Conservation (phyloP, 371 early-diverging fungal genomes). For the Apophysomyces ossiformis region DNA sequence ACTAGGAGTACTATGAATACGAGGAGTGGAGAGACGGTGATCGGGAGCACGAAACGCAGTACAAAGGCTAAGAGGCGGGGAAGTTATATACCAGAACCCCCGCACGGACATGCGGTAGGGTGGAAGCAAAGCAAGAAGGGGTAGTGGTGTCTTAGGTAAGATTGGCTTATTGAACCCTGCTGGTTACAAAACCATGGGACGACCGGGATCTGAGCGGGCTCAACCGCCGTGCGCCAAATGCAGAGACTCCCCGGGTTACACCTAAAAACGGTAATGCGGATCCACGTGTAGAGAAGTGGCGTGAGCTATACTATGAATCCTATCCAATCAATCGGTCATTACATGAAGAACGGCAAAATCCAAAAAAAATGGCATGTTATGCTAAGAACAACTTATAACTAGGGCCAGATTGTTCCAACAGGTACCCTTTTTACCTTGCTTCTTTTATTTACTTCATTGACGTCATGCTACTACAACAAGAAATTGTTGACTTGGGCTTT, state of each 20-base stretch:
- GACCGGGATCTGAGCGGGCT: conserved; percentile 5
- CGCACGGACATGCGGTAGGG: too few species aligned
- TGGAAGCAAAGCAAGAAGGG: background rate
- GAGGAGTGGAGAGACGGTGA: too few species aligned
- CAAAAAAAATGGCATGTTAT: conserved; percentile 5
- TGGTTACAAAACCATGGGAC: background rate
- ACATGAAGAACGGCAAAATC: background rate
- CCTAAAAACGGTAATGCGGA: conserved; percentile 7
- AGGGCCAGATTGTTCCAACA: background rate
- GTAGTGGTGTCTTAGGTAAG: background rate
- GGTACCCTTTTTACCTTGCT: background rate
- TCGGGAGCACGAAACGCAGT: too few species aligned
- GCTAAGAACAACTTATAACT: conserved; percentile 1
- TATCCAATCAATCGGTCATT: conserved; percentile 2
- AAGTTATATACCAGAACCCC: background rate
- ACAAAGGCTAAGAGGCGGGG: too few species aligned
- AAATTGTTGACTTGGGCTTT: background rate
- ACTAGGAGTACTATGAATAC: too few species aligned
- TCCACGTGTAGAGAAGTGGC: conserved; percentile 12
- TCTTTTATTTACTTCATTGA: background rate
- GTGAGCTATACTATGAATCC: conserved; percentile 7
- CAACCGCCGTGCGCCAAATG: background rate
- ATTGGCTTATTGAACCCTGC: background rate
- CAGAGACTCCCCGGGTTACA: background rate
- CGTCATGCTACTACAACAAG: conserved; percentile 2